These are phyloP conservation scores for Botrytis aclada DNA, from an alignment of 2,329 filamentous ascomycete genomes.

Conservation along the genomic window DNA sequence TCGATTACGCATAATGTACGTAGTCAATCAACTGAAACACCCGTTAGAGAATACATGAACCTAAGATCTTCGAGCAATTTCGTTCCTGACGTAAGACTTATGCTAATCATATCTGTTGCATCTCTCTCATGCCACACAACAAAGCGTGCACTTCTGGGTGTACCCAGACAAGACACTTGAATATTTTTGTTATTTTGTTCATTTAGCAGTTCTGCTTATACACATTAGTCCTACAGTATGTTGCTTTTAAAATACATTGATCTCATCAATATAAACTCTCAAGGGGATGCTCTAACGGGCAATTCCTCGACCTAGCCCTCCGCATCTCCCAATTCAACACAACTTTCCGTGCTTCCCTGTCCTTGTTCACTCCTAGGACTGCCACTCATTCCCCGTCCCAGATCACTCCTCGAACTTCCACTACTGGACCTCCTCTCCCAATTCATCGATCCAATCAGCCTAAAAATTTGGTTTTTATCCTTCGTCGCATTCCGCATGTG, in stretches of 20 bases:
- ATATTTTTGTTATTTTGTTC: background rate
- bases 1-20: background rate
- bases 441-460: background rate
- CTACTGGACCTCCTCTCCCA: background rate
- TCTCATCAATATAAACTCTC: background rate
- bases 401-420: background rate
- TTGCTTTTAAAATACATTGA: background rate
- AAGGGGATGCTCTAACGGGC: background rate
- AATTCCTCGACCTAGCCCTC: background rate
- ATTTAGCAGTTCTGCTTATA: background rate
- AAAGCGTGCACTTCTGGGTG: background rate
- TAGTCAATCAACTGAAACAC: background rate
- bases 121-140: background rate
- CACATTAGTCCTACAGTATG: background rate
- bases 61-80: background rate
- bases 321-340: background rate
- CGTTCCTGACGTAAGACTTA: background rate
- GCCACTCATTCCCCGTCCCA: background rate
- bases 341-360: background rate
- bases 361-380: background rate
- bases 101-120: too few relatives aligned
- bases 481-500: constrained; percentile 13
- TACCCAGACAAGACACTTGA: background rate
- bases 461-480: constrained; percentile 6
- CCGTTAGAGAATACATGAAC: background rate